Conservation (phyloP, 2,329 filamentous ascomycete genomes). For the Fusarium piperis region DNA sequence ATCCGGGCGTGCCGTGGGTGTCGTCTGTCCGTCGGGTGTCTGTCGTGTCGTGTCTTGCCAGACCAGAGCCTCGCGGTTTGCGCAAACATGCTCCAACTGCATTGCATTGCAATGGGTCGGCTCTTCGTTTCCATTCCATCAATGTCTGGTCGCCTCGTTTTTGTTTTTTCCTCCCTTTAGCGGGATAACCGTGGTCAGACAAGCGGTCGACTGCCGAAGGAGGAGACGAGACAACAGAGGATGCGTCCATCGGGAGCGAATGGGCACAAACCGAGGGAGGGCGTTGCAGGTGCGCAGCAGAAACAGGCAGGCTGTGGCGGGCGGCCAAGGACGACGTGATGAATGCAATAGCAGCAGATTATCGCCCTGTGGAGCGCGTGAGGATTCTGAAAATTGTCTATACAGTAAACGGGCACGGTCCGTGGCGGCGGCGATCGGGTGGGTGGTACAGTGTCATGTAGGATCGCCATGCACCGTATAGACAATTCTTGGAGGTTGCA, state of each 20-base stretch:
- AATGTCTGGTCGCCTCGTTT: constrained; percentile 4
- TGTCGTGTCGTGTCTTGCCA: background rate
- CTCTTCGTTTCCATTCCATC: background rate
- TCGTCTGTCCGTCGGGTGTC: background rate
- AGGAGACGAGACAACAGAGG: constrained; percentile 13
- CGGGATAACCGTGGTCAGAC: constrained; percentile 2
- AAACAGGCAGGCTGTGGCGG: constrained; percentile 30
- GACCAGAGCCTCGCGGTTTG: constrained; percentile 1
- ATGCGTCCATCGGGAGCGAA: constrained; percentile 13
- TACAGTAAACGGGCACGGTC: constrained; percentile 37
- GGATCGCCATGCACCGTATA: constrained; percentile 41
- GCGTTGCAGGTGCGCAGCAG: constrained; percentile 22
- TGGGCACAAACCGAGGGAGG: constrained; percentile 1
- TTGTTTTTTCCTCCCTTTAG: background rate
- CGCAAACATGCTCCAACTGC: background rate
- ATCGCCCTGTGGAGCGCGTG: constrained; percentile 38
- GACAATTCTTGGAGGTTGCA: constrained; percentile 42
- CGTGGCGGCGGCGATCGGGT: background rate
- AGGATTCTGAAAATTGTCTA: constrained; percentile 40
- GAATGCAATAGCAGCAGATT: constrained; percentile 41
- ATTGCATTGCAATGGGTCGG: background rate
- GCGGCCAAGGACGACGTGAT: constrained; percentile 32
- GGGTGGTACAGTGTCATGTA: constrained; percentile 25
- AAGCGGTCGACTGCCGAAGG: constrained; percentile 2
- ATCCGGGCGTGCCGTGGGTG: background rate